Evolutionary conservation across 2,329 filamentous ascomycete species (phyloP).

Genomic region (Myrmaecium sp.): DNA sequence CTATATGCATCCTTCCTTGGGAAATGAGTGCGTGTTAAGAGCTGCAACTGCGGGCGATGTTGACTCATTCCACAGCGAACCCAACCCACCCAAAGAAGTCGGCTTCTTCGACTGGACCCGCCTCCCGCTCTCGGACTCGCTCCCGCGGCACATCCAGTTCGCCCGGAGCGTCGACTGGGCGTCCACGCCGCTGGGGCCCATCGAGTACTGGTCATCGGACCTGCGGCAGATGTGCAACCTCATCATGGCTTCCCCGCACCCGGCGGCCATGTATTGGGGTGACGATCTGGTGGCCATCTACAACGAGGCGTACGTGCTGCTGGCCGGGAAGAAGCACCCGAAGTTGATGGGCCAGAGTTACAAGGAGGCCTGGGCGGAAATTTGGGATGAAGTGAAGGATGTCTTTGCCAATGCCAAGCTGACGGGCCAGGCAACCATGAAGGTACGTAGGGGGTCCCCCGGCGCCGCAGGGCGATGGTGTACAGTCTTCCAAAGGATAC

Average conservation of each 20-base stretch:
- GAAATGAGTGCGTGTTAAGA: constrained; percentile 24
- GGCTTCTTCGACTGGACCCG: constrained; percentile 70
- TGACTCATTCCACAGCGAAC: constrained; percentile 21
- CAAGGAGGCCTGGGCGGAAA: constrained; percentile 51
- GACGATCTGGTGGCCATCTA: constrained; percentile 51
- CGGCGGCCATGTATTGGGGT: constrained; percentile 67
- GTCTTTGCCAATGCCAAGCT: constrained; percentile 50
- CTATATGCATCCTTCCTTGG: constrained; percentile 11
- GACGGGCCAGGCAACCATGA: constrained; percentile 67
- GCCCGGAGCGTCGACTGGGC: constrained; percentile 58
- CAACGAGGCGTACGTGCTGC: constrained; percentile 54
- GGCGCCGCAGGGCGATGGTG: too few relatives aligned
- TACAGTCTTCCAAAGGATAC: neutral
- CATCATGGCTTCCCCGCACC: constrained; percentile 45
- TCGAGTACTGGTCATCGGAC: constrained; percentile 55
- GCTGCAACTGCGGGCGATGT: constrained; percentile 22
- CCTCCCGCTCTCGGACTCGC: constrained; percentile 42
- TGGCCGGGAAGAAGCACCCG: constrained; percentile 66
- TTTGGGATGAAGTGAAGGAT: constrained; percentile 54
- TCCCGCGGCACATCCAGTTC: constrained; percentile 57
- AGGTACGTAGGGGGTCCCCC: constrained; percentile 26
- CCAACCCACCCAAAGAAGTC: constrained; percentile 16
- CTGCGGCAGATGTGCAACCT: constrained; percentile 65
- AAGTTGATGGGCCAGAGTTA: constrained; percentile 58
- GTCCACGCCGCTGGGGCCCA: constrained; percentile 54